A percentile compares a stretch with the other conserved stretches of the same genome.
phyloP scores from a whole-genome alignment of 2,329 filamentous ascomycete species.

The Simplicillium sp. region DNA sequence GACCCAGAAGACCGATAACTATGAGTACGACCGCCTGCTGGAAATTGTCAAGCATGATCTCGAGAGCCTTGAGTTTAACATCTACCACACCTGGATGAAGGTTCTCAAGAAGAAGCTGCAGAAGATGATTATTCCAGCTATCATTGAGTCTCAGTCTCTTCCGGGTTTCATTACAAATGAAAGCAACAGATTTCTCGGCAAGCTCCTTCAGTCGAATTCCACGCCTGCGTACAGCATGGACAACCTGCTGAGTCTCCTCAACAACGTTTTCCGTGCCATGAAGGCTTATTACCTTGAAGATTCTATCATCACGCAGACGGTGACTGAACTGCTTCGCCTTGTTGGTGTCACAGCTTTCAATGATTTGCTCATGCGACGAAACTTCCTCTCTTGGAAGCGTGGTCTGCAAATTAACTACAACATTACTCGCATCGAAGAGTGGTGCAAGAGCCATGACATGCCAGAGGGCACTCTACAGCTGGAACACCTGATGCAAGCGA shows the following conservation, averaged over 20 bases:
- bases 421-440: constrained; percentile 97
- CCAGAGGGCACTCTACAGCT: constrained; percentile 94
- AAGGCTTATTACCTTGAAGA: constrained; percentile 97
- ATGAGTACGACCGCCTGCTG: constrained; percentile 92
- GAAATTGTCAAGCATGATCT: constrained; percentile 99
- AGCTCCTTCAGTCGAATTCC: constrained; percentile 84
- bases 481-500: constrained; percentile 82
- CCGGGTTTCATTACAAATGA: constrained; percentile 98
- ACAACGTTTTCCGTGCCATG: constrained; percentile 98
- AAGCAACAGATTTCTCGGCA: constrained; percentile 95
- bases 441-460: constrained; percentile 99
- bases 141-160: constrained; percentile 96
- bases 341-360: constrained; percentile 98
- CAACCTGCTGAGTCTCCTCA: constrained; percentile 87
- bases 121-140: constrained; percentile 99
- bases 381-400: constrained; percentile 99
- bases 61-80: constrained; percentile 98
- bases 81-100: constrained; percentile 99
- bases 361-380: constrained; percentile 91
- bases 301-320: constrained; percentile 87
- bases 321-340: constrained; percentile 84
- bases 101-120: constrained; percentile 97
- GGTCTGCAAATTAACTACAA: constrained; percentile 99
- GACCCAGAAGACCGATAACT: constrained; percentile 98
- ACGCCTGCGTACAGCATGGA: constrained; percentile 99